Percentiles rank a stretch among this genome's conserved stretches.
These are phyloP conservation scores for Teratosphaeria gauchensis DNA, from an alignment of 2,329 filamentous ascomycete species.

Conservation along the genomic window DNA sequence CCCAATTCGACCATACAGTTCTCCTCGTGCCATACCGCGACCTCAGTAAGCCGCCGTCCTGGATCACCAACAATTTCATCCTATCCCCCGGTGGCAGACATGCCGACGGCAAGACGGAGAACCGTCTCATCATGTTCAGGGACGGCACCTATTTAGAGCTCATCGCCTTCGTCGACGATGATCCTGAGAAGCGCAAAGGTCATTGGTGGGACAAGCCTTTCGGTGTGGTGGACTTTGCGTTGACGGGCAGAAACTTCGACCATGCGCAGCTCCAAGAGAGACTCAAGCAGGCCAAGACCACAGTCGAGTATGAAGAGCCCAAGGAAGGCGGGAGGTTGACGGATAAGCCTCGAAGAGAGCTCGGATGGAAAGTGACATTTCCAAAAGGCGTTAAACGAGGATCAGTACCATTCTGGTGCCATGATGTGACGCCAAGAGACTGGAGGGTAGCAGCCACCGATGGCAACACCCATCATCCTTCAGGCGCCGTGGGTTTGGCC, in stretches of 20 bases:
- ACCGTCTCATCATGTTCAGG: constrained; percentile 51
- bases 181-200: constrained; percentile 29
- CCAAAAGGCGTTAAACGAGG: constrained; percentile 39
- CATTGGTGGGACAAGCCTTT: constrained; percentile 52
- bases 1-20: constrained; percentile 53
- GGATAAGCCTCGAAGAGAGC: constrained; percentile 42
- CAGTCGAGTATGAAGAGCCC: constrained; percentile 41
- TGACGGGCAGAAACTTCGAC: constrained; percentile 31
- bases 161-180: constrained; percentile 49
- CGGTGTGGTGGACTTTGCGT: constrained; percentile 53
- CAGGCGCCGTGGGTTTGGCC: constrained; percentile 43
- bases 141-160: constrained; percentile 60
- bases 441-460: constrained; percentile 44
- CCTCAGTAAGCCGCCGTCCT: constrained; percentile 39
- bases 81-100: constrained; percentile 53
- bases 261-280: constrained; percentile 12
- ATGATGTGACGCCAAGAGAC: constrained; percentile 51
- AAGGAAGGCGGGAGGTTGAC: constrained; percentile 44
- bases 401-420: constrained; percentile 54
- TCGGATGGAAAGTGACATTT: constrained; percentile 52
- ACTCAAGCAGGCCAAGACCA: constrained; percentile 15
- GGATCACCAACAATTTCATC: constrained; percentile 46
- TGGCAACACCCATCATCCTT: constrained; percentile 39
- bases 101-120: constrained; percentile 50
- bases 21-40: constrained; percentile 48